Conservation (phyloP, 495 filamentous ascomycete species). For the Friedmanniomyces simplex region DNA sequence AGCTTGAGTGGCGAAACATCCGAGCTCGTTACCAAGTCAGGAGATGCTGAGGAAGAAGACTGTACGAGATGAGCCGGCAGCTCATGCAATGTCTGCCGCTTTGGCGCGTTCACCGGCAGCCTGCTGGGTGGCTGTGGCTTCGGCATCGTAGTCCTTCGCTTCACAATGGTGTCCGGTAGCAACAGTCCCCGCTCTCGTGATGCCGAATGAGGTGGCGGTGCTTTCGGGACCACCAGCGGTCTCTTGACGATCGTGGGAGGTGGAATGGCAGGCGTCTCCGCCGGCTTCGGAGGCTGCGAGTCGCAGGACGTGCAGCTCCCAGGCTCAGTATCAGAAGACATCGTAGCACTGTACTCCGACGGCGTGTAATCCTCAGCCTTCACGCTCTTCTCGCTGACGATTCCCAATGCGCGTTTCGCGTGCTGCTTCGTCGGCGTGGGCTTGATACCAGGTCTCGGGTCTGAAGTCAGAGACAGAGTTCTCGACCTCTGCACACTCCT, state of each 20-base stretch:
- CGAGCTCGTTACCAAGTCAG: not conserved
- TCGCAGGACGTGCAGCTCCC: not conserved
- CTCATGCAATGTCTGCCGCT: conserved; percentile 8
- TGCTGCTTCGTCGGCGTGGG: conserved; percentile 5
- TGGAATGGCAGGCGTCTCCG: not conserved
- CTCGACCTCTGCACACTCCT: not conserved
- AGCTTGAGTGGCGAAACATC: not conserved
- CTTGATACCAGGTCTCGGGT: conserved; percentile 6
- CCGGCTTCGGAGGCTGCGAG: not conserved
- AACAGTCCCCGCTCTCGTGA: not conserved
- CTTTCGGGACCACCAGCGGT: not conserved
- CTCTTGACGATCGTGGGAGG: not conserved
- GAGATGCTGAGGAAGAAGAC: conserved; percentile 6
- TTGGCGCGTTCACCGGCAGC: not conserved
- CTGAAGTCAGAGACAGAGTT: conserved; percentile 9
- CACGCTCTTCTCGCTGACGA: not conserved
- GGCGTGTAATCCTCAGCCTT: conserved; percentile 5
- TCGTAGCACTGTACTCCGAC: conserved; percentile 19
- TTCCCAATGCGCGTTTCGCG: conserved; percentile 2
- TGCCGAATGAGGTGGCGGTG: not conserved
- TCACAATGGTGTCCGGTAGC: not conserved
- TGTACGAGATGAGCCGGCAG: conserved; percentile 14
- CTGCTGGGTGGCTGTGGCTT: not conserved
- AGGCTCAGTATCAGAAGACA: conserved; percentile 6
- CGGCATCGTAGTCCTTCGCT: not conserved